Evolutionary conservation across 345 rosid species (phyloP), one percentile per base, ranked within the genome.

Genomic region (Syzygium grande): DNA sequence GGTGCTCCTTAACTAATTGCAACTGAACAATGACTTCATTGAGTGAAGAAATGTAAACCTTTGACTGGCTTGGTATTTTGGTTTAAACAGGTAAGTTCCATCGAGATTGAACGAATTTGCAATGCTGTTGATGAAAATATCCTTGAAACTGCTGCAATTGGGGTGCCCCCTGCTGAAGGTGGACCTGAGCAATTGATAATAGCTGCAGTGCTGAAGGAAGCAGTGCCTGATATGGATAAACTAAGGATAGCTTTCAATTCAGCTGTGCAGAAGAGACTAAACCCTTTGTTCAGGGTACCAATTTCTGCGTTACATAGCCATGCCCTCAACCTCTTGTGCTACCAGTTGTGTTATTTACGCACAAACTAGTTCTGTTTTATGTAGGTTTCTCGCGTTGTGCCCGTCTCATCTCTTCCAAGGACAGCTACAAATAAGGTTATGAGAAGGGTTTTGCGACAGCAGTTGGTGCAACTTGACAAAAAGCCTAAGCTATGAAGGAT

Each of bases 401-500:
- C 92, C 13, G 54, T 94, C 34, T 86, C 97, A 25, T 93, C 96
- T 46, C 94, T 96, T 55, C 99, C 99, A 8, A 93, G 99, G 91
- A 98, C 99, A 1, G 99, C 99, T 1, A 84, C 97, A 52, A 96
- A 96, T 90, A 98, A 98, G 94, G 99, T 96, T 13, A 96, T 98
- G 99, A 96, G 99, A 90, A 93, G 99, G 93, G 93, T 96, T 68
- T 85, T 98, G 93, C 89, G 99, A 90, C 93, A 96, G 91, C 95
- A 91, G 83, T 89, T 96, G 11, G 87, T 91, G 52, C 92, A 92
- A 87, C 88, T 87, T 12, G 94, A 91, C 88, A 90, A 87, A 80
- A 92, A 91, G 89, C 93, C 98, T 30, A 98, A 92, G 91, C 93
- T 98, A 21, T 95, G 88, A 92, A 73, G 46, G 80, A 73, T 7